These are phyloP conservation scores for Fusarium sp. DNA, from an alignment of 2,329 filamentous ascomycete genomes.

Conservation along the genomic window DNA sequence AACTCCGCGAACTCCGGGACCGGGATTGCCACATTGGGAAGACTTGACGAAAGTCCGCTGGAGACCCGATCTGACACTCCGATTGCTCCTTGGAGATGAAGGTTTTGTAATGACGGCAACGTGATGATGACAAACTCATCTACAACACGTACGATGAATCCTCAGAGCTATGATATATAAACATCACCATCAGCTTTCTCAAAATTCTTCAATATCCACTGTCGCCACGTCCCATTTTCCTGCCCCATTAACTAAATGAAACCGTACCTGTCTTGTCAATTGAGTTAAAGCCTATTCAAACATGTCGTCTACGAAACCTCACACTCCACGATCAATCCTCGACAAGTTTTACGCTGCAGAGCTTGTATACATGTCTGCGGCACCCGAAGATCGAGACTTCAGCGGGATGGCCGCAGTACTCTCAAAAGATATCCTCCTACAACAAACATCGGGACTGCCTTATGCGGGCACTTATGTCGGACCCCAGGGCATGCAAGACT, in stretches of 20 bases:
- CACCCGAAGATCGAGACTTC: constrained; percentile 51
- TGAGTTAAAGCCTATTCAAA: neutral
- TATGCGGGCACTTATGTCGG: constrained; percentile 53
- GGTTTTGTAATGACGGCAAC: neutral
- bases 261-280: too few species aligned
- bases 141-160: neutral
- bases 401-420: constrained; percentile 49
- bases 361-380: constrained; percentile 51
- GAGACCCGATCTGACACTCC: neutral
- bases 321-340: constrained; percentile 50
- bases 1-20: constrained; percentile 35
- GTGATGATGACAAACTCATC: neutral
- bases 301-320: constrained; percentile 8
- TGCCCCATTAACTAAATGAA: neutral
- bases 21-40: constrained; percentile 20
- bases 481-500: constrained; percentile 51
- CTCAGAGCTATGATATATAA: neutral
- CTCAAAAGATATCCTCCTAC: constrained; percentile 45
- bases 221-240: neutral
- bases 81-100: constrained; percentile 28
- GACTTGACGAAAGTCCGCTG: constrained; percentile 18
- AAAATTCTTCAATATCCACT: neutral
- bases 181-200: too few species aligned
- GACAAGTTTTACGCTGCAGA: constrained; percentile 55
- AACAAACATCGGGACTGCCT: constrained; percentile 54